Conservation (phyloP, 805 yeast species). For the Deakozyma indianensis region DNA sequence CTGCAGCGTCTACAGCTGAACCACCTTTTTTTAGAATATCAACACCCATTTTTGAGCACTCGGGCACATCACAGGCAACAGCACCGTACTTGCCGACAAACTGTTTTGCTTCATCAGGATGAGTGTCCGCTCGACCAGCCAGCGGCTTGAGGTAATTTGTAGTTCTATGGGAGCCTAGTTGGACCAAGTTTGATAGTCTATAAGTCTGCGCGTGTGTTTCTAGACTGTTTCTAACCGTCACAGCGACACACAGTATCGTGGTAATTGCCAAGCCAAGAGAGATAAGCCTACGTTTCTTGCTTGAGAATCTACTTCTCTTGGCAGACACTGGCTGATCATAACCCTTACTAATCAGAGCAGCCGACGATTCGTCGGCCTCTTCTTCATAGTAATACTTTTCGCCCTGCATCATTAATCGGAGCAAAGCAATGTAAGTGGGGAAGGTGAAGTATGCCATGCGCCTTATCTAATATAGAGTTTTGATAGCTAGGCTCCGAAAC, state of each 20-base stretch:
- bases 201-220: not conserved
- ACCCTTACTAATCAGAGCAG: not conserved
- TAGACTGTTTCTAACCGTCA: not conserved
- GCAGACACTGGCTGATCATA: not conserved
- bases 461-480: no score
- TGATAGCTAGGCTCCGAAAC: no score
- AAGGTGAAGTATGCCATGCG: no score
- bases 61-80: slow-evolving; percentile 51
- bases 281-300: not conserved
- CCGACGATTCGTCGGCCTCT: not conserved
- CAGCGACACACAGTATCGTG: not conserved
- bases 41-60: slow-evolving; percentile 51
- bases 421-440: no score
- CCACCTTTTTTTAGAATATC: slow-evolving; percentile 41
- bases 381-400: not conserved
- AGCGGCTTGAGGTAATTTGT: not conserved
- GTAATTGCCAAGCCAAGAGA: not conserved
- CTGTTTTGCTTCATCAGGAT: not conserved
- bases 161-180: not conserved
- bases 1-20: slow-evolving; percentile 87
- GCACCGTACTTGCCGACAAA: slow-evolving; percentile 32
- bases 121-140: not conserved
- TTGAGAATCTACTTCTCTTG: not conserved
- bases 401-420: no score
- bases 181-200: not conserved